These are phyloP conservation scores for Phylloporus sp. DNA, from an alignment of 768 basidiomycete species.

Conservation along the genomic window DNA sequence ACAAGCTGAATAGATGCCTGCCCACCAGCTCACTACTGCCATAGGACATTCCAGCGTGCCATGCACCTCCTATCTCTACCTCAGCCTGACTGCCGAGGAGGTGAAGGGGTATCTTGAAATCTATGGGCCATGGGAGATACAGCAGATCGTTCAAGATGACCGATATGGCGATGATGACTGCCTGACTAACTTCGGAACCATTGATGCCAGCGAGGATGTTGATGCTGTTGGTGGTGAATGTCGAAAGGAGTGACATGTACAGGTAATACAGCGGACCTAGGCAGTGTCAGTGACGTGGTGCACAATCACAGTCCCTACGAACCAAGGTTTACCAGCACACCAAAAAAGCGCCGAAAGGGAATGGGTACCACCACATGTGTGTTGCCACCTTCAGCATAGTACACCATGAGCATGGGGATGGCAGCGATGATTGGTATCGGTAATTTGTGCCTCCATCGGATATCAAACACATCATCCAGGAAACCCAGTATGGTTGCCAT, in stretches of 20 bases:
- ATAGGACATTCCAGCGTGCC: constrained; percentile 81
- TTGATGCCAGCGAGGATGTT: constrained; percentile 99
- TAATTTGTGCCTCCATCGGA: constrained; percentile 96
- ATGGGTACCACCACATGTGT: constrained; percentile 92
- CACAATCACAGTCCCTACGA: constrained; percentile 32
- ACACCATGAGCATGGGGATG: constrained; percentile 92
- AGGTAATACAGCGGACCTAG: constrained; percentile 91
- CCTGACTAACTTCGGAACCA: constrained; percentile 92
- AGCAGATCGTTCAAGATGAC: constrained; percentile 90
- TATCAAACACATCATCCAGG: constrained; percentile 96
- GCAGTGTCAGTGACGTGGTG: constrained; percentile 4
- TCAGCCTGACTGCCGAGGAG: constrained; percentile 63
- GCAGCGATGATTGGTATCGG: constrained; percentile 96
- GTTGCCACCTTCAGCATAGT: constrained; percentile 91
- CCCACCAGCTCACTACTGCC: constrained; percentile 86
- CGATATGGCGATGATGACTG: constrained; percentile 86
- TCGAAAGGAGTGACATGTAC: constrained; percentile 95
- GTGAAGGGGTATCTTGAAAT: constrained; percentile 68
- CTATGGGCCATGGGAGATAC: constrained; percentile 86
- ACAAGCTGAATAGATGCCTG: constrained; percentile 91
- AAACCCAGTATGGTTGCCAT: constrained; percentile 94
- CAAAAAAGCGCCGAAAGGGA: constrained; percentile 69
- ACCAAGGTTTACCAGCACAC: constrained; percentile 87
- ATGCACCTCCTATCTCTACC: constrained; percentile 72
- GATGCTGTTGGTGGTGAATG: constrained; percentile 96